Evolutionary conservation across 495 filamentous ascomycete genomes (phyloP).

Genomic region (Daldinia decipiens): DNA sequence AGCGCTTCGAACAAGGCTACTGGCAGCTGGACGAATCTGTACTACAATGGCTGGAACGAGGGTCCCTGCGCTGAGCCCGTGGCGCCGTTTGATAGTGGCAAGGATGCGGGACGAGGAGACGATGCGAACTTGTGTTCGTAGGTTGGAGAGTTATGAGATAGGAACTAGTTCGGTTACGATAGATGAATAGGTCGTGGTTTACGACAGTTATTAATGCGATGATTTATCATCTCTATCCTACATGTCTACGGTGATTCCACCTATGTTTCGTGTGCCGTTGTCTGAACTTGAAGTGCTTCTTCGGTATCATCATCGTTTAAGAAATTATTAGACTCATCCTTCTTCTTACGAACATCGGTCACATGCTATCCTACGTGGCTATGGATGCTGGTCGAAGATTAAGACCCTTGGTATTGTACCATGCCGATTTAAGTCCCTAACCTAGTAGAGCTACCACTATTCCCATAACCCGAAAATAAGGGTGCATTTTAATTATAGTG

Average conservation of each 20-base stretch:
- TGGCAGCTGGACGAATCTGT: conserved; percentile 39
- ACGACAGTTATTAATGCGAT: conserved; percentile 11
- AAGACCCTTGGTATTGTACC: not conserved
- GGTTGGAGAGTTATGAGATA: not conserved
- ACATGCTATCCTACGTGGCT: too few species aligned
- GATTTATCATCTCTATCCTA: not conserved
- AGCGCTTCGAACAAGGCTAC: not conserved
- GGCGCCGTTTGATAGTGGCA: conserved; percentile 30
- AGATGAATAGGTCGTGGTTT: conserved; percentile 2
- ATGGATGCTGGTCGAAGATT: not conserved
- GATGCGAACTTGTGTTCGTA: conserved; percentile 26
- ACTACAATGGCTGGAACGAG: conserved; percentile 48
- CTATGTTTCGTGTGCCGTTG: not conserved
- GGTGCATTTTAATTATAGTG: not conserved
- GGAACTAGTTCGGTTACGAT: not conserved
- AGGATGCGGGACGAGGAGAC: conserved; percentile 31
- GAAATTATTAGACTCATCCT: too few species aligned
- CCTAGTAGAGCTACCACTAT: not conserved
- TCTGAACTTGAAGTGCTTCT: not conserved
- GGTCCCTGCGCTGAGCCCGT: conserved; percentile 42
- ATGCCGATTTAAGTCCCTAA: not conserved
- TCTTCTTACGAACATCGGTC: too few species aligned
- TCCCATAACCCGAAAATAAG: not conserved
- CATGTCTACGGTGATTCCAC: not conserved
- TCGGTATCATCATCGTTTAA: not conserved